A percentile compares a stretch with the other conserved stretches of the same genome.
phyloP scores from a whole-genome alignment of 2,329 filamentous ascomycete species.

The Phialophora chinensis region DNA sequence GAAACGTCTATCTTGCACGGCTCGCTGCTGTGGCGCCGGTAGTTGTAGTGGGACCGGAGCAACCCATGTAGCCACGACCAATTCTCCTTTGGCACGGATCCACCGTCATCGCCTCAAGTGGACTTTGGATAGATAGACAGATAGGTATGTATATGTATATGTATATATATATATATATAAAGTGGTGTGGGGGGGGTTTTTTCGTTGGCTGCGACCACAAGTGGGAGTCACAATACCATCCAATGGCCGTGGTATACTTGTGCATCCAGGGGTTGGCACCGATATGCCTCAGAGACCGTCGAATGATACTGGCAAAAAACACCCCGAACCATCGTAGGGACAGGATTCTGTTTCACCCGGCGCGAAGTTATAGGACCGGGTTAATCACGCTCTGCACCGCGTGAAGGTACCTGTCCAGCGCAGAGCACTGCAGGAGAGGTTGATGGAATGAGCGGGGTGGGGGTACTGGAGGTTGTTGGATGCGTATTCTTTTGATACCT shows the following conservation, averaged over 20 bases:
- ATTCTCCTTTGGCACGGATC: no score
- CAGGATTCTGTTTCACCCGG: conserved; percentile 34
- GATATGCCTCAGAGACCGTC: background rate
- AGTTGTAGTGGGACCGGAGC: no score
- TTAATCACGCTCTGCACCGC: conserved; percentile 35
- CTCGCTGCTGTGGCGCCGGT: no score
- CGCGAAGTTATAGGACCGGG: conserved; percentile 3
- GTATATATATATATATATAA: conserved; percentile 11
- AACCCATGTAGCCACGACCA: no score
- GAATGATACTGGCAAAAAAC: background rate
- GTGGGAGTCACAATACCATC: background rate
- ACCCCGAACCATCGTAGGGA: conserved; percentile 4
- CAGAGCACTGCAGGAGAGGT: conserved; percentile 26
- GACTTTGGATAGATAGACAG: no score
- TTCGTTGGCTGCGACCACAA: background rate
- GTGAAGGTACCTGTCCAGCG: conserved; percentile 34
- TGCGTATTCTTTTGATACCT: background rate
- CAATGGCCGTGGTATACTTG: background rate
- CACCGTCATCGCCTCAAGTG: no score
- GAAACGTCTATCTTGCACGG: no score
- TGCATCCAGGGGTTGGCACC: background rate
- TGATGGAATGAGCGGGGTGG: background rate
- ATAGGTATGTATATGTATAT: conserved; percentile 10
- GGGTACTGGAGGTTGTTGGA: background rate
- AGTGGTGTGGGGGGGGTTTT: background rate